These are phyloP conservation scores for Aureobasidium pullulans DNA, from an alignment of 2,329 filamentous ascomycete genomes.

Conservation along the genomic window DNA sequence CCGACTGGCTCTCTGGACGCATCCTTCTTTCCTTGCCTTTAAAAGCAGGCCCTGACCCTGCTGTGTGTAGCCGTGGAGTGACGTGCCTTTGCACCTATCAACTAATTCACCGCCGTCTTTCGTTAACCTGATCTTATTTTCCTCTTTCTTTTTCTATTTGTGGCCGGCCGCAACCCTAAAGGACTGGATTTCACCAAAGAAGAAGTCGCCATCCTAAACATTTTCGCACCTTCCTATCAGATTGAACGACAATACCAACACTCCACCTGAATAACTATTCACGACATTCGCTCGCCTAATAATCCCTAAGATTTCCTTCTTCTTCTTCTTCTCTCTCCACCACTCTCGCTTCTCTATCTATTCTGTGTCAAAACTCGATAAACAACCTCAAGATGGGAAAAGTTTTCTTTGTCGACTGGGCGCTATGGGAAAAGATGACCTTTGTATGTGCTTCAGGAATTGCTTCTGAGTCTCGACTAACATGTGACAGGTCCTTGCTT, in stretches of 20 bases:
- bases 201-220: not conserved
- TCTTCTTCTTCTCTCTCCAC: not conserved
- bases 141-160: not conserved
- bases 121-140: slow-evolving; percentile 1
- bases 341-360: not conserved
- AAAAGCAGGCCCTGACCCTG: slow-evolving; percentile 3
- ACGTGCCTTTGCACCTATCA: slow-evolving; percentile 1
- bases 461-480: not conserved
- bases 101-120: slow-evolving; percentile 1
- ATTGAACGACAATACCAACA: not conserved
- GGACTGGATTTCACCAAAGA: not conserved
- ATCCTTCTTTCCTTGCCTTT: slow-evolving; percentile 9
- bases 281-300: not conserved
- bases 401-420: slow-evolving; percentile 51
- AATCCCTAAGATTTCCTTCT: not conserved
- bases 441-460: slow-evolving; percentile 55
- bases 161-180: not conserved
- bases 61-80: slow-evolving; percentile 13
- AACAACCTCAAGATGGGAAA: slow-evolving; percentile 10
- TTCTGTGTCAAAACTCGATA: not conserved
- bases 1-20: not conserved
- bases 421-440: slow-evolving; percentile 81
- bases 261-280: not conserved
- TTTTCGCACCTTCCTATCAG: slow-evolving; percentile 2
- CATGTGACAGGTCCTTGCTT: slow-evolving; percentile 57